These are phyloP conservation scores for Solanum arcanum DNA, from an alignment of 257 asterid species.

Conservation along the genomic window DNA sequence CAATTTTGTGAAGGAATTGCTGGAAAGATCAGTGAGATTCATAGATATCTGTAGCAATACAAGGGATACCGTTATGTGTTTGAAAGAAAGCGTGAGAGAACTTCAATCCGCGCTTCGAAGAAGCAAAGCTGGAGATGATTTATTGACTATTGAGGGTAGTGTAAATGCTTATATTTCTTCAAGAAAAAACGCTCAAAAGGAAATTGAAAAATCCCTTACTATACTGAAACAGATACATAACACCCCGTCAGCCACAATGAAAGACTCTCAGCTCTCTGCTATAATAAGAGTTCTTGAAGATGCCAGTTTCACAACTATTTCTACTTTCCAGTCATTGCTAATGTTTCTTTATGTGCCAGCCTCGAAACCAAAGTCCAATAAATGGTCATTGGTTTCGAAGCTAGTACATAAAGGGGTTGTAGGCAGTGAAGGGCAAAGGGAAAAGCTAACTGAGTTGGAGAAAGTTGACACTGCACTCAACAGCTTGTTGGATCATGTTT, in stretches of 20 bases:
- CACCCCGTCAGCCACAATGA: background rate
- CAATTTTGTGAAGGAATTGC: constrained; percentile 3
- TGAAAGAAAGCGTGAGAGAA: constrained; percentile 11
- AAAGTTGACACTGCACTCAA: constrained; percentile 13
- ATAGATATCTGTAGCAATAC: constrained; percentile 22
- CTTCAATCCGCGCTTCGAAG: constrained; percentile 25
- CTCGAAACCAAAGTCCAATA: constrained; percentile 11
- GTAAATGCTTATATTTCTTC: background rate
- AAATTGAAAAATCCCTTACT: constrained; percentile 2
- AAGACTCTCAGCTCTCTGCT: constrained; percentile 3
- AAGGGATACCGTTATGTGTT: constrained; percentile 11
- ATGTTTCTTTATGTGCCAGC: constrained; percentile 13
- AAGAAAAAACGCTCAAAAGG: constrained; percentile 15
- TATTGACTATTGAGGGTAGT: background rate
- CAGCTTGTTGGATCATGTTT: background rate
- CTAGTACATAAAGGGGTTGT: constrained; percentile 13
- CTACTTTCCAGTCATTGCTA: constrained; percentile 11
- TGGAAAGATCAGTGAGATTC: constrained; percentile 17
- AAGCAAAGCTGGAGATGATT: constrained; percentile 16
- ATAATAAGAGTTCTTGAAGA: constrained; percentile 7
- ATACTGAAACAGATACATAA: constrained; percentile 8
- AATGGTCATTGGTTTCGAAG: constrained; percentile 22
- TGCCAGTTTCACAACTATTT: constrained; percentile 14
- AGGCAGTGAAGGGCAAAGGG: background rate
- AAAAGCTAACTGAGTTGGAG: constrained; percentile 14